A percentile compares a stretch with the other conserved stretches of the same genome.
Evolutionary conservation across 1,284 basidiomycete species (phyloP).

Genomic region (Gymnopus androsaceus): DNA sequence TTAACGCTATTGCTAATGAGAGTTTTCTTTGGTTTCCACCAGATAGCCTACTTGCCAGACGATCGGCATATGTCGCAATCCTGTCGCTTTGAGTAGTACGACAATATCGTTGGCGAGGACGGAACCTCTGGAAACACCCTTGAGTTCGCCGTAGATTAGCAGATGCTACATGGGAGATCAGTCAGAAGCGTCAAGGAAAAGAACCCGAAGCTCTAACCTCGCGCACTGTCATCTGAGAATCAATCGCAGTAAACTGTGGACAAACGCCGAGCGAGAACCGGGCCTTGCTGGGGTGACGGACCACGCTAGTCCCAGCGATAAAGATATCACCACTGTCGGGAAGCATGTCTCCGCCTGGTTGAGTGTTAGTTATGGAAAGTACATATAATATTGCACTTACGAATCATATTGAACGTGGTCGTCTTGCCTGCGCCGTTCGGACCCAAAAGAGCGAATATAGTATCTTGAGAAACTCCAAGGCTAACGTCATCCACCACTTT

Average conservation of each 20-base stretch:
- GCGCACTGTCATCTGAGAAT: conserved; percentile 72
- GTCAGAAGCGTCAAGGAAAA: no score
- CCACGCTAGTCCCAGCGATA: conserved; percentile 65
- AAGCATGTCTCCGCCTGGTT: conserved; percentile 57
- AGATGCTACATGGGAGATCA: no score
- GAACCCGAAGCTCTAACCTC: no score
- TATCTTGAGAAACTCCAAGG: conserved; percentile 64
- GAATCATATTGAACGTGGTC: conserved; percentile 76
- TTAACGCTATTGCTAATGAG: conserved; percentile 75
- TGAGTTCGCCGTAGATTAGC: conserved; percentile 63
- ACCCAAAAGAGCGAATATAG: conserved; percentile 70
- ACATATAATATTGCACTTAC: conserved; percentile 38
- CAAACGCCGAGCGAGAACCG: conserved; percentile 74
- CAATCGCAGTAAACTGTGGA: conserved; percentile 83
- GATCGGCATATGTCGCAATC: conserved; percentile 65
- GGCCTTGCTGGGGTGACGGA: conserved; percentile 59
- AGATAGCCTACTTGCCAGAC: conserved; percentile 71
- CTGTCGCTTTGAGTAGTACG: conserved; percentile 60
- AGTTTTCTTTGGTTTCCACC: conserved; percentile 84
- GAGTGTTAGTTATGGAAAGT: conserved; percentile 6
- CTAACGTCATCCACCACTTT: conserved; percentile 75
- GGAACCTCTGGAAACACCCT: conserved; percentile 57
- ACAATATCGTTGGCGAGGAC: conserved; percentile 59
- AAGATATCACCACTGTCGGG: conserved; percentile 67
- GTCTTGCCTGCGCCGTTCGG: conserved; percentile 85